Conservation (phyloP, 495 filamentous ascomycete species). For the Friedmanniomyces endolithicus region DNA sequence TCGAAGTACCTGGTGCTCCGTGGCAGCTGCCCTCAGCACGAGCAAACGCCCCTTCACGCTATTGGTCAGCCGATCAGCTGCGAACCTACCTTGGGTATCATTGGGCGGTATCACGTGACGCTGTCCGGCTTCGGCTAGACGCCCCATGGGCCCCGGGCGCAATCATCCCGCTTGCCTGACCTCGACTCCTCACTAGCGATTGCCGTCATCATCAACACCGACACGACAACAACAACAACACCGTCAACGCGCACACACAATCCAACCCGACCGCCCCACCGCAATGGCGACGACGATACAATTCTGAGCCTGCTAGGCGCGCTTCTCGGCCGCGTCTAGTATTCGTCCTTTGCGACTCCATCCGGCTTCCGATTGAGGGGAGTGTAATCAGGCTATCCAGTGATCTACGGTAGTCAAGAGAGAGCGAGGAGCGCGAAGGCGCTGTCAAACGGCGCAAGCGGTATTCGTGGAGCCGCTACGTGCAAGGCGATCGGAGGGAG, state of each 20-base stretch:
- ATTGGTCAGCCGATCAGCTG: slow-evolving; percentile 7
- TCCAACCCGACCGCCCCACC: background rate
- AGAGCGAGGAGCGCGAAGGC: background rate
- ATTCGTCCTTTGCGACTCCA: slow-evolving; percentile 1
- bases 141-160: background rate
- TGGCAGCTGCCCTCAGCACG: background rate
- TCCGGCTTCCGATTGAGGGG: slow-evolving; percentile 20
- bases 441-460: background rate
- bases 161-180: background rate
- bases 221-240: slow-evolving; percentile 1
- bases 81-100: no score
- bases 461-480: no score
- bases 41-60: background rate
- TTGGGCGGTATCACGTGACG: slow-evolving; percentile 3
- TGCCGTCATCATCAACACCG: background rate
- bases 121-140: background rate
- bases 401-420: background rate
- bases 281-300: slow-evolving; percentile 1
- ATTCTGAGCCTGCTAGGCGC: slow-evolving; percentile 18
- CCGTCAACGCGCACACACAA: background rate
- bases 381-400: slow-evolving; percentile 7
- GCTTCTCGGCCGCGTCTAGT: slow-evolving; percentile 17
- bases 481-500: no score
- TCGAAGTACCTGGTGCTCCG: no score
- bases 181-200: background rate